Evolutionary conservation across 306 rosid genomes (phyloP).

Genomic region (Quillaja saponaria): DNA sequence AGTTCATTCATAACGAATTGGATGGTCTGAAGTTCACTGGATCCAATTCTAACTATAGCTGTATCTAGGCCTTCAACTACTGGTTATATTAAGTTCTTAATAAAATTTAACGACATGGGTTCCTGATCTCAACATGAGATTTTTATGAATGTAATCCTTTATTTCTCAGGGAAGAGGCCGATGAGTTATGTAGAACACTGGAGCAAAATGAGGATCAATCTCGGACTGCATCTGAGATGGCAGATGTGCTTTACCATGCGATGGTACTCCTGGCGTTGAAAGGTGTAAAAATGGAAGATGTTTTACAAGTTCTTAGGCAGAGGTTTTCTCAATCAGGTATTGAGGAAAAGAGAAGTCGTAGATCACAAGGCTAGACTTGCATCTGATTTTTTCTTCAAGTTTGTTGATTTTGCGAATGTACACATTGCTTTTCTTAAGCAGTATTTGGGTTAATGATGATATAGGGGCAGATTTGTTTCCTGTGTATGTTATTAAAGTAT

Average conservation of each 20-base stretch:
- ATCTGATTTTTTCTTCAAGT: too few relatives aligned
- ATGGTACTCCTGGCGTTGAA: slow-evolving; percentile 67
- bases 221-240: slow-evolving; percentile 80
- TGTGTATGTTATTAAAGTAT: too few relatives aligned
- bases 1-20: not conserved
- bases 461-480: too few relatives aligned
- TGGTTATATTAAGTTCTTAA: too few relatives aligned
- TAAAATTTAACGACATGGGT: not conserved
- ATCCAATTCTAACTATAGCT: not conserved
- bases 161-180: slow-evolving; percentile 71
- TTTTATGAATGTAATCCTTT: slow-evolving; percentile 6
- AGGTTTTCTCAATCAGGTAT: slow-evolving; percentile 86
- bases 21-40: not conserved
- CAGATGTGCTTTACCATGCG: slow-evolving; percentile 77
- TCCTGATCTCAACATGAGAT: not conserved
- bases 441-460: too few relatives aligned
- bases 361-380: slow-evolving; percentile 24
- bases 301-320: slow-evolving; percentile 62
- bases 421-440: too few relatives aligned
- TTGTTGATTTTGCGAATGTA: too few relatives aligned
- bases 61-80: not conserved
- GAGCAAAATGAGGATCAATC: slow-evolving; percentile 68
- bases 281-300: slow-evolving; percentile 83
- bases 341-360: slow-evolving; percentile 69
- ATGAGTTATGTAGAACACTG: slow-evolving; percentile 73